Base-by-base conservation (phyloP, 2,329 filamentous ascomycete species). In the Mariannaea elegans region DNA sequence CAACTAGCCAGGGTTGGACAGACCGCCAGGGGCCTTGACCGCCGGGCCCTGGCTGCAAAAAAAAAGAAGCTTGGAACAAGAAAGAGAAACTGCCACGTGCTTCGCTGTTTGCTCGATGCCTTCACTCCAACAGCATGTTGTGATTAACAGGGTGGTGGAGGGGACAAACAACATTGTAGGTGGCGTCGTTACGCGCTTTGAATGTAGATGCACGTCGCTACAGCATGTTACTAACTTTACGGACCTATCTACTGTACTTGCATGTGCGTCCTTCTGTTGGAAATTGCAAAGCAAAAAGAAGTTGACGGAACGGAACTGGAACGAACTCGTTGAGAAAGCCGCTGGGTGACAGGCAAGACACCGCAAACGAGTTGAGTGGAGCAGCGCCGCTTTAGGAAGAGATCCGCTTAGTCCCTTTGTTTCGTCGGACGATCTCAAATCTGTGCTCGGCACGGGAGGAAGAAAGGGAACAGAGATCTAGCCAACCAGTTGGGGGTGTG, bases 291-390 rank as follows among this genome's bases (percentile, higher is more conserved):
- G 42, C 42, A 27, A 31, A 16, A 6, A 45, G n/a, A 23, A 31
- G 16, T 42, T 13, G 13, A 51, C 16, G 7, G 24, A 42, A 51
- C 27, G 38, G 48, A 44, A 31, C 21, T 46, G 51, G n/a, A n/a
- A n/a, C n/a, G 42, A 68, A 68, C 65, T 69, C 51, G 67, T 70
- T 70, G 68, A 69, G 64, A 51, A 59, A 47, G 50, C 54, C 53
- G 49, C 41, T n/a, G 18, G 16, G 41, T 29, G 48, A 23, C 39
- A 39, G 34, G 32, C 16, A 52, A 32, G 32, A 23, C 48, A 48
- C 42, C 41, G 39, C 54, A 19, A 18, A 23, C n/a, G 24, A 39
- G 50, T 27, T 39, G 32, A 16, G 55, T 52, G 56, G 50, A 50
- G 44, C 44, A 29, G 27, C 44, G 44, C 45, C 36, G 49, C 56